Base-by-base conservation (phyloP, 106 monocot species). In the Platanthera zijinensis region DNA sequence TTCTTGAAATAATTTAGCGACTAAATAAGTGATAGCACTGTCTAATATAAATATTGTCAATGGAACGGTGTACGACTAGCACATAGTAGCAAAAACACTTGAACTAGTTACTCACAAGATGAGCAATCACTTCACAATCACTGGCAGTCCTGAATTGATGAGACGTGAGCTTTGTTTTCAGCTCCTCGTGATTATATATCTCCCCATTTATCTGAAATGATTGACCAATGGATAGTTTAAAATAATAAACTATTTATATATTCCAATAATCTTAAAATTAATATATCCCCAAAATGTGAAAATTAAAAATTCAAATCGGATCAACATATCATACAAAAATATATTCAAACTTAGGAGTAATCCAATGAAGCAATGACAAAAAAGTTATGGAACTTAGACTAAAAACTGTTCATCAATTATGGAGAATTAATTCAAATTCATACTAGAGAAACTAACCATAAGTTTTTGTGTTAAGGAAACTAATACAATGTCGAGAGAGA, bases 101-200 rank as follows among this genome's bases (percentile, higher is more conserved):
- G 5, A 56, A 47, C 12, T 0, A 52, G 4, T 19, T 67, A 84
- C 90, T 91, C 62, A 90, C 90, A 71, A 90, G 90, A 85, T 87
- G 90, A 32, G 90, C 87, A 82, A 90, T 87, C 47, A 90, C 90
- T 90, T 90, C 90, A 74, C 90, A 90, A 48, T 90, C 90, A 61
- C 90, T 87, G 52, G 85, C 87, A 76, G 90, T 90, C 19, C 76
- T 78, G 72, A 90, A 90, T 69, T 87, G 11, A 67, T 90, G 87
- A 73, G 82, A 83, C 52, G 76, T 83, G 28, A 90, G 85, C 73
- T 90, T 83, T 50, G 67, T 75, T 77, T 71, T 87, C 81, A 90
- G 72, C 72, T 87, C 85, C 51, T 85, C 83, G 57, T 90, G 90
- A 80, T 90, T 90, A 77, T 90, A 90, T 53, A 90, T 90, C 81